Evolutionary conservation across 257 asterid species (phyloP), one percentile per base, ranked within the genome.

Genomic region (Gynochthodes officinalis): DNA sequence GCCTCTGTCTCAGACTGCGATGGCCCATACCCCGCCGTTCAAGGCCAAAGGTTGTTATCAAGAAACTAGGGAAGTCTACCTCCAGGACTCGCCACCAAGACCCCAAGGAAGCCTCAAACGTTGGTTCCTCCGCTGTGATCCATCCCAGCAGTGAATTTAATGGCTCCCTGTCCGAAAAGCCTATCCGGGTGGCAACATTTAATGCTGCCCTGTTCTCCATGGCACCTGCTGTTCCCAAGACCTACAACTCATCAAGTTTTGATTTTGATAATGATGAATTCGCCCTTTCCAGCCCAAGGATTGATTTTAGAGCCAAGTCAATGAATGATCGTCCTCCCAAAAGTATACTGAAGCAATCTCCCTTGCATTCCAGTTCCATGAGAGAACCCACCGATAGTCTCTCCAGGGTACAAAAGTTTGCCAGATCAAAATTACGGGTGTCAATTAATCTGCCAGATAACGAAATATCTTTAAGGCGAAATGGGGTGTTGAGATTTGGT

Each of bases 141-240:
- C 88, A 87, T 61, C 97, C 98, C 1, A 89, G 90, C 42, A 71
- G 71, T 5, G 94, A 87, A 66, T 60, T 67, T 19, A 77, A 73
- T 33, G 78, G 82, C 76, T 60, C 70, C 6, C 83, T 75, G 69
- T 69, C 76, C 79, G 63, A 67, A 75, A 72, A 52, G 69, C 74
- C 76, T 0, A 69, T 85, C 33, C 69, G 98, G 71, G 78, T 94
- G 15, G 99, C 93, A 0, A 84, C 99, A 75, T 94, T 94, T 53
- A 94, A 91, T 80, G 98, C 99, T 83, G 97, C 98, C 86, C 84
- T 91, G 4, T 94, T 94, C 81, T 91, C 99, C 86, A 89, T 91
- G 97, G 99, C 99, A 30, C 95, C 95, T 4, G 97, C 91, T 14
- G 89, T 91, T 32, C 87, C 97, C 0, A 78, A 74, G 55, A 6